Base-by-base conservation (phyloP, 2,329 filamentous ascomycete species). In the Pseudogymnoascus sp. region DNA sequence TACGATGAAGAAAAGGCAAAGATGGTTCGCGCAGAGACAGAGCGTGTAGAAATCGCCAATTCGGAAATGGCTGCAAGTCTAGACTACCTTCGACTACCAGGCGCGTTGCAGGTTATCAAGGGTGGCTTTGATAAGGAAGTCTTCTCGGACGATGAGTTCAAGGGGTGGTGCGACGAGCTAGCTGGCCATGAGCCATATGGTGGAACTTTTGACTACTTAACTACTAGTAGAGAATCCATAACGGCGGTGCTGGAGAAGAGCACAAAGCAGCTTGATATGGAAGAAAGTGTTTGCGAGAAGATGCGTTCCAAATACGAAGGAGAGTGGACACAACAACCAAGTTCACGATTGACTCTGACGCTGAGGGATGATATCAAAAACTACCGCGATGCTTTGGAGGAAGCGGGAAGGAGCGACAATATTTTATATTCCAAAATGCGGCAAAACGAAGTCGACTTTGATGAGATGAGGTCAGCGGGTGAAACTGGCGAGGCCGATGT, bases 1-100 rank as follows among this genome's bases (percentile, higher is more conserved):
- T 99, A 99, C 74, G 95, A 97, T 67, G 95, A 99, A 76, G 95
- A 99, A 74, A 99, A 99, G 77, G 95, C 95, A 11, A 97, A 99
- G 75, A 78, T 99, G 64, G 87, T 97, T 42, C 86, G 95, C 64
- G 93, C 93, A 2, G 96, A 99, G 76, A 92, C 91, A 0, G 95
- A 99, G 75, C 87, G 91, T 68, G 93, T 96, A 1, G 93, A 97
- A 70, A 87, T 88, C 35, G 93, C 95, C 14, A 96, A 97, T 70
- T 87, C 92, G 62, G 95, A 99, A 75, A 96, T 99, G 90, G 93
- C 90, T 2, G 91, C 95, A 14, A 96, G 93, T 69, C 76, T 99
- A 65, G 93, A 97, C 74, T 97, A 97, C 71, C 78, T 99, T 40
- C 91, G 96, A 70, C 80, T 99, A 11, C 95, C 95, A 0, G 89